These are phyloP conservation scores for Meira miltonrushii DNA, from an alignment of 1,284 basidiomycete species.

Conservation along the genomic window DNA sequence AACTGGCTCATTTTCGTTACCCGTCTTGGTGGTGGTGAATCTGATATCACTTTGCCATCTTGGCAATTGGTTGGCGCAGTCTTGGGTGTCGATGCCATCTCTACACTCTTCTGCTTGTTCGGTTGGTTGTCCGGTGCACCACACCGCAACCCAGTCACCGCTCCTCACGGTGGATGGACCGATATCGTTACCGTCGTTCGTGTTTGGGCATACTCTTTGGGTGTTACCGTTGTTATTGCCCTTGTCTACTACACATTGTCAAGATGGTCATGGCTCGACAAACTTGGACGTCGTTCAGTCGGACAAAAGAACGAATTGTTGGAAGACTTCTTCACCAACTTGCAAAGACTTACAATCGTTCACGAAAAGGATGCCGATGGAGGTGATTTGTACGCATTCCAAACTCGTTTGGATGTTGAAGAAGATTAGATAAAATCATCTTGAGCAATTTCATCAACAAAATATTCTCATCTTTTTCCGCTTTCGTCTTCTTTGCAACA, in stretches of 20 bases:
- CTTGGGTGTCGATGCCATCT: conserved; percentile 58
- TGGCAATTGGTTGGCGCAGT: conserved; percentile 59
- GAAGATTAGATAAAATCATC: conserved; percentile 37
- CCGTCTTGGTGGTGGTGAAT: conserved; percentile 50
- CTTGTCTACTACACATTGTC: conserved; percentile 56
- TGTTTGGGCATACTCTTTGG: conserved; percentile 59
- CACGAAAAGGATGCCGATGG: conserved; percentile 54
- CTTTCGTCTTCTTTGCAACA: too few species aligned
- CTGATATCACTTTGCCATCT: conserved; percentile 55
- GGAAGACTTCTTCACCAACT: conserved; percentile 58
- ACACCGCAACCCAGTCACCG: conserved; percentile 52
- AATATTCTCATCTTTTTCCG: too few species aligned
- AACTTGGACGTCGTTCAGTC: conserved; percentile 56
- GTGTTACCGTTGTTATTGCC: conserved; percentile 57
- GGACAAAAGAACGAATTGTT: conserved; percentile 56
- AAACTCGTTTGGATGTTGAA: conserved; percentile 49
- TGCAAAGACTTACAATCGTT: conserved; percentile 58
- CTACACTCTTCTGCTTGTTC: conserved; percentile 58
- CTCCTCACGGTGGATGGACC: conserved; percentile 54
- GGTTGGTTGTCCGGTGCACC: conserved; percentile 59
- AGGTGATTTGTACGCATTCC: conserved; percentile 49
- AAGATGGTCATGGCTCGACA: conserved; percentile 56
- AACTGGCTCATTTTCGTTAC: conserved; percentile 60
- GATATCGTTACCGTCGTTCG: conserved; percentile 60
- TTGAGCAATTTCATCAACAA: not conserved